Evolutionary conservation across 208 protist genomes (phyloP).

Genomic region (Wallacemonas rigidus): DNA sequence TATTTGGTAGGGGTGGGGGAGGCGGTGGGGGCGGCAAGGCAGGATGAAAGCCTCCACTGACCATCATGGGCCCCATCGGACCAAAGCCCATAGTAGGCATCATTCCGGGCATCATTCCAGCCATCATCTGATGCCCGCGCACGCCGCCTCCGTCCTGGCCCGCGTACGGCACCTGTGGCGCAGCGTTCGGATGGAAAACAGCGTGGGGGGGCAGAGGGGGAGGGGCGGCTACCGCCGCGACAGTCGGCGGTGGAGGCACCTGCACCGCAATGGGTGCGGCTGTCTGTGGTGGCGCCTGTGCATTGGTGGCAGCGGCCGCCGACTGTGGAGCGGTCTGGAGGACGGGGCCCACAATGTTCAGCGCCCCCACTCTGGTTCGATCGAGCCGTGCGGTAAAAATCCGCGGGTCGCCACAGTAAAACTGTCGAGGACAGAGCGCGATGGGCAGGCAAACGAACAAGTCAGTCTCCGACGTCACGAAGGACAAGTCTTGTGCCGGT

Average conservation of each 20-base stretch:
- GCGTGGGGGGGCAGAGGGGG: background rate
- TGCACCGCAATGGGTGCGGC: background rate
- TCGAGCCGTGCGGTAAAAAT: constrained; percentile 28
- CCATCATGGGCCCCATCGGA: constrained; percentile 5
- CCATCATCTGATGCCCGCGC: background rate
- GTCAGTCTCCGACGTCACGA: constrained; percentile 12
- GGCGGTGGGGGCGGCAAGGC: no score
- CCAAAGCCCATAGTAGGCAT: background rate
- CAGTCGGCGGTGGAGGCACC: background rate
- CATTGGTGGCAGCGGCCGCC: background rate
- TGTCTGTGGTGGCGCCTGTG: background rate
- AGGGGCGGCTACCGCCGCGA: background rate
- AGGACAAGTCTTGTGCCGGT: background rate
- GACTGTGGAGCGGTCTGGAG: constrained; percentile 8
- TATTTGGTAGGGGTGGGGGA: no score
- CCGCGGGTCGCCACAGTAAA: constrained; percentile 31
- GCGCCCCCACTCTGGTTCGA: constrained; percentile 19
- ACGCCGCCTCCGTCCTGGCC: no score
- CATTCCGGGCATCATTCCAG: background rate
- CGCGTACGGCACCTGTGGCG: no score
- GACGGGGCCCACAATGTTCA: constrained; percentile 25
- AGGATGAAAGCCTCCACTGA: background rate
- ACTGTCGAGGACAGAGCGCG: constrained; percentile 30
- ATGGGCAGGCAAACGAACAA: constrained; percentile 36
- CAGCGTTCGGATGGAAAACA: no score